A percentile compares a stretch with the other conserved stretches of the same genome.
Evolutionary conservation across 2,329 filamentous ascomycete species (phyloP).

Genomic region (Helminthosporium solani): DNA sequence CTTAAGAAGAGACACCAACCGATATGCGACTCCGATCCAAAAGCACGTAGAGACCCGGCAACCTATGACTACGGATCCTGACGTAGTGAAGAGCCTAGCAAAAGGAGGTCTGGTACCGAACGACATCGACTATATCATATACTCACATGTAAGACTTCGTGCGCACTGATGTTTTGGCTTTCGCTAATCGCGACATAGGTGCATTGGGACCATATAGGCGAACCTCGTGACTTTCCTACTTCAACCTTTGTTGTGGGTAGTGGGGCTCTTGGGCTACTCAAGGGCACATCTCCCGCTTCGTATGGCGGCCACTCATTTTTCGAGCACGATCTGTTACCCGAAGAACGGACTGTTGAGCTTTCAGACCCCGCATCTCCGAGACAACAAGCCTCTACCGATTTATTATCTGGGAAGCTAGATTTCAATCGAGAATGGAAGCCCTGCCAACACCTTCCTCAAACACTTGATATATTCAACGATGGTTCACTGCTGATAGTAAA

Average conservation of each 20-base stretch:
- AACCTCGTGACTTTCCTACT: conserved; percentile 40
- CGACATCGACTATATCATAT: conserved; percentile 47
- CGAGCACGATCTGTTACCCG: conserved; percentile 47
- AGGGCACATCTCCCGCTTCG: conserved; percentile 21
- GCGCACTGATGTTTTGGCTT: neutral
- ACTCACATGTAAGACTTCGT: conserved; percentile 40
- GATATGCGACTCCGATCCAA: conserved; percentile 50
- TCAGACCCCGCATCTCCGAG: conserved; percentile 23
- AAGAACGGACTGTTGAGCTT: conserved; percentile 48
- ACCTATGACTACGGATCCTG: conserved; percentile 45
- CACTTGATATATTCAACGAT: conserved; percentile 53
- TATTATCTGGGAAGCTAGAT: conserved; percentile 7
- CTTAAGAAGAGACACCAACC: conserved; percentile 47
- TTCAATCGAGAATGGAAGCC: conserved; percentile 44
- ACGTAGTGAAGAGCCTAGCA: conserved; percentile 43
- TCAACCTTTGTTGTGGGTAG: conserved; percentile 45
- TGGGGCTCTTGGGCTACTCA: conserved; percentile 26
- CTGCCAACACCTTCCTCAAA: conserved; percentile 46
- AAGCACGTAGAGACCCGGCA: conserved; percentile 50
- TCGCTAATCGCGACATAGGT: conserved; percentile 23
- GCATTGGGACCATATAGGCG: conserved; percentile 48
- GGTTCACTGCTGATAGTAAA: conserved; percentile 51
- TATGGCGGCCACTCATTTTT: conserved; percentile 44
- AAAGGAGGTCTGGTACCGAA: conserved; percentile 37
- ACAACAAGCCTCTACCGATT: neutral